Base-by-base conservation (phyloP, 1,139 yeast species). In the Hansenula sp. region DNA sequence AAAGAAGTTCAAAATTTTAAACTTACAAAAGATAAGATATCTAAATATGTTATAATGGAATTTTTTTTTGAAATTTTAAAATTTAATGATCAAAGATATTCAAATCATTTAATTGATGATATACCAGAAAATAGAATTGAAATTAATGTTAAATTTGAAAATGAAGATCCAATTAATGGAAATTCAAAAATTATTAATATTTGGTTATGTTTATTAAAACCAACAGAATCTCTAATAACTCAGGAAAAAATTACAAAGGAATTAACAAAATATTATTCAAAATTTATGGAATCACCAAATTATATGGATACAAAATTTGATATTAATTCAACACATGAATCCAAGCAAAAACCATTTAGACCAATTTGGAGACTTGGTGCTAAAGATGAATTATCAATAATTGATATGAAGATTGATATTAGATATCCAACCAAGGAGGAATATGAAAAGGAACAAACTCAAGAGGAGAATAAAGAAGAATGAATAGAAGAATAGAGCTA, bases 361-460 rank as follows among this genome's bases (percentile, higher is more conserved):
- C 48, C 50, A 20, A 34, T 36, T 20, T 46, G 50, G 50, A 40
- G 45, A 7, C 13, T 39, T 4, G 50, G 50, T 3, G 37, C 40
- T 13, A 39, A 38, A 22, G 46, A 46, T 28, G 48, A 46, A 20
- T 30, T 46, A 20, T 21, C 33, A 4, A 31, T 45, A 2, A 20
- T 44, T n/a, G 32, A 36, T 4, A 27, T 46, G 16, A 16, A 34
- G 2, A 36, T 45, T 13, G 26, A 24, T 6, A 16, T 43, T 7
- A 16, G 4, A 6, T 28, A 28, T 28, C n/a, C n/a, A n/a, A n/a
- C n/a, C n/a, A n/a, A n/a, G n/a, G 12, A 24, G 12, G 5, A 24
- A 6, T 24, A 24, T 24, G 9, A 24, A 24, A 4, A 16, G 17
- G 21, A n/a, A n/a, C n/a, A n/a, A n/a, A n/a, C n/a, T n/a, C n/a